Percentiles rank a stretch among this genome's conserved stretches.
These are phyloP conservation scores for Schoenoplectus triqueter DNA, from an alignment of 202 grass and related monocot genomes.

Conservation along the genomic window DNA sequence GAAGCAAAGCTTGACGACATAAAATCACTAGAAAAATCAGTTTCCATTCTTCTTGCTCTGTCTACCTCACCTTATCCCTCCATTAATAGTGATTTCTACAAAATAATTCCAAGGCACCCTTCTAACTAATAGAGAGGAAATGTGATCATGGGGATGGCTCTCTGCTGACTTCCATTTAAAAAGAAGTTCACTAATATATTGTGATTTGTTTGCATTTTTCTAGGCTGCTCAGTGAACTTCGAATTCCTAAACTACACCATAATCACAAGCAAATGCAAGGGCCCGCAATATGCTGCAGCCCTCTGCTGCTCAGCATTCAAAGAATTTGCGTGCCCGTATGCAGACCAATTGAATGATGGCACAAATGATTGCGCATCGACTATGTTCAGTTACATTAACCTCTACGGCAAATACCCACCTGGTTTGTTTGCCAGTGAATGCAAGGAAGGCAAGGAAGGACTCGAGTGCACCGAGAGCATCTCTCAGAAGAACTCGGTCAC, in stretches of 20 bases:
- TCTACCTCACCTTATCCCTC: not conserved
- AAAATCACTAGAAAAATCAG: not conserved
- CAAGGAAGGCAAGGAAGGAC: slow-evolving; percentile 67
- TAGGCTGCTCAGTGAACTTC: slow-evolving; percentile 75
- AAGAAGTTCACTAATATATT: not conserved
- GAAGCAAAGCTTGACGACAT: not conserved
- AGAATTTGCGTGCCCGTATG: slow-evolving; percentile 82
- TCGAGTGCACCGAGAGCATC: slow-evolving; percentile 42
- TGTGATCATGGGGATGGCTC: not conserved
- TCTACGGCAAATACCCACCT: slow-evolving; percentile 84
- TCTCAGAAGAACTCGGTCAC: not conserved
- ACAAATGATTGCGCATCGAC: slow-evolving; percentile 61
- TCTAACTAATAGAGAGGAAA: not conserved
- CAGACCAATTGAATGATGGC: slow-evolving; percentile 55
- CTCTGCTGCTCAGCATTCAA: slow-evolving; percentile 65
- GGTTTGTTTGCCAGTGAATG: slow-evolving; percentile 79
- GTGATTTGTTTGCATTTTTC: not conserved
- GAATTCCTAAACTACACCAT: slow-evolving; percentile 86
- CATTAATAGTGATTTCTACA: not conserved
- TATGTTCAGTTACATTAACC: slow-evolving; percentile 96
- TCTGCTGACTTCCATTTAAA: not conserved
- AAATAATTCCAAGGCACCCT: not conserved
- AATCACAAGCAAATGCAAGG: slow-evolving; percentile 89
- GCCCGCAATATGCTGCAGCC: slow-evolving; percentile 52
- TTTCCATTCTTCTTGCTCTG: not conserved